phyloP scores from a whole-genome alignment of 352 stramenopile genomes.

The Phytopythium montanum region DNA sequence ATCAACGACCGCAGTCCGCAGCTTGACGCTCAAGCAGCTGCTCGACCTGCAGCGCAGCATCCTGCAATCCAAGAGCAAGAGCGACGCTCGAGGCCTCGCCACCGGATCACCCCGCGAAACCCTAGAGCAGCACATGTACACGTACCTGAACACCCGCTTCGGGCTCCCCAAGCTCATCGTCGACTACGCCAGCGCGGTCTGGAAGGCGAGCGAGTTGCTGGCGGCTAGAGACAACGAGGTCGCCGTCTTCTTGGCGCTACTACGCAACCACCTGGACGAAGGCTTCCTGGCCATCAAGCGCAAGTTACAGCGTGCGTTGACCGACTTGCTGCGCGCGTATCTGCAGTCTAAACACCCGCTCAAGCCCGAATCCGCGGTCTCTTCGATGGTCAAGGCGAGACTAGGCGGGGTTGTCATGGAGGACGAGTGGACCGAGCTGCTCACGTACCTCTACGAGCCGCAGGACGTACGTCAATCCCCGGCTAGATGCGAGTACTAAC shows the following conservation, averaged over 20 bases:
- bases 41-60: constrained; percentile 73
- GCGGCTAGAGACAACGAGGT: constrained; percentile 61
- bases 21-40: constrained; percentile 76
- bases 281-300: constrained; percentile 74
- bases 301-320: constrained; percentile 68
- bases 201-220: constrained; percentile 60
- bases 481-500: not conserved
- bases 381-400: constrained; percentile 38
- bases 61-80: constrained; percentile 66
- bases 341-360: constrained; percentile 60
- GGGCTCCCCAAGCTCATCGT: constrained; percentile 69
- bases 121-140: constrained; percentile 89
- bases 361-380: constrained; percentile 58
- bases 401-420: constrained; percentile 39
- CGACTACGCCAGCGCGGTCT: constrained; percentile 78
- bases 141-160: constrained; percentile 86
- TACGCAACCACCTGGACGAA: constrained; percentile 82
- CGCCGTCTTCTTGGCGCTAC: constrained; percentile 67
- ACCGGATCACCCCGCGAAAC: constrained; percentile 63
- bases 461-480: constrained; percentile 43
- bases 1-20: constrained; percentile 19
- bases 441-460: constrained; percentile 75
- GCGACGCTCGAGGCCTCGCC: constrained; percentile 40
- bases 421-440: constrained; percentile 68
- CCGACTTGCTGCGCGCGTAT: constrained; percentile 67